Percentiles rank a stretch among this genome's conserved stretches.
These are phyloP conservation scores for Alternaria consortialis DNA, from an alignment of 2,329 filamentous ascomycete genomes.

Conservation along the genomic window DNA sequence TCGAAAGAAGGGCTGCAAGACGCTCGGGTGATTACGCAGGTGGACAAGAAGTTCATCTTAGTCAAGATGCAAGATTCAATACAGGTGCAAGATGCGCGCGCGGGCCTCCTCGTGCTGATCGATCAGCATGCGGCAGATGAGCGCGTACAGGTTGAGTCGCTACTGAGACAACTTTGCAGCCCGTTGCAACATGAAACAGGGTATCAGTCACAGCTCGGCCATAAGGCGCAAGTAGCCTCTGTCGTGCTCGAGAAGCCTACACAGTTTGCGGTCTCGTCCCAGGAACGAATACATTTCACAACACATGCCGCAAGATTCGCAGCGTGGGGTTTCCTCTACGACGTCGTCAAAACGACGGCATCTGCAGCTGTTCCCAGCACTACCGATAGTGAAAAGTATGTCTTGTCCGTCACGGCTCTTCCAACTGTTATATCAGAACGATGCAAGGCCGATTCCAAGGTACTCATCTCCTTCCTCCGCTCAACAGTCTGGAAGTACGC, in stretches of 20 bases:
- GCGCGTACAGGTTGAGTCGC: conserved; percentile 77
- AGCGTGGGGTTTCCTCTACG: conserved; percentile 78
- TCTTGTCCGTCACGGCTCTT: conserved; percentile 65
- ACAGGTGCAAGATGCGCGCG: neutral
- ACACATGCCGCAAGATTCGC: conserved; percentile 66
- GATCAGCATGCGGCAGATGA: conserved; percentile 98
- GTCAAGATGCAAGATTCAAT: conserved; percentile 60
- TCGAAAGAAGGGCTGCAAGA: conserved; percentile 63
- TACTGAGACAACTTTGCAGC: conserved; percentile 68
- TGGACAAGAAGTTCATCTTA: conserved; percentile 90
- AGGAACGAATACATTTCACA: conserved; percentile 69
- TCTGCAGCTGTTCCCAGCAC: conserved; percentile 1
- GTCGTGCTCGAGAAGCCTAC: conserved; percentile 61
- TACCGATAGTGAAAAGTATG: conserved; percentile 13
- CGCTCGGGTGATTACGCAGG: conserved; percentile 78
- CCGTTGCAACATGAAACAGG: conserved; percentile 19
- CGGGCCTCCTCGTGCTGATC: conserved; percentile 71
- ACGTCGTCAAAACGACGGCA: conserved; percentile 46
- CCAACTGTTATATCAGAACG: conserved; percentile 79
- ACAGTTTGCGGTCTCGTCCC: conserved; percentile 68
- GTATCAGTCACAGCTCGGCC: conserved; percentile 46
- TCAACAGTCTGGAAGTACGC: conserved; percentile 73
- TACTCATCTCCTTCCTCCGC: conserved; percentile 78
- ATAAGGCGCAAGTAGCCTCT: conserved; percentile 41
- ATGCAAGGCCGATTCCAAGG: conserved; percentile 74